Evolutionary conservation across 306 rosid species (phyloP), one percentile per base, ranked within the genome.

Genomic region (Quercus gilva): DNA sequence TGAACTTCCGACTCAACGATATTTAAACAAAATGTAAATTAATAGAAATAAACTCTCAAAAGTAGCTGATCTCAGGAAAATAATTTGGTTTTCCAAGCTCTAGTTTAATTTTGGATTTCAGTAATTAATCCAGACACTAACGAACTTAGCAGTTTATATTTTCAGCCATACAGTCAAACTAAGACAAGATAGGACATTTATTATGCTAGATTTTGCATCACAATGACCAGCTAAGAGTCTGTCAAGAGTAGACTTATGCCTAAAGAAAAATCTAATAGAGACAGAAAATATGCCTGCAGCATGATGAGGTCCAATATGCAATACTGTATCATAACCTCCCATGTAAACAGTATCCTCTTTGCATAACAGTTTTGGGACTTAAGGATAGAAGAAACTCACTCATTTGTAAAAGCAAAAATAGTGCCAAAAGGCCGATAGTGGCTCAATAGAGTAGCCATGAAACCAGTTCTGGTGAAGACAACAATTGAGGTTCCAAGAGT

Each of bases 401-500:
- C 94, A 19, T 95, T 92, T 21, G 98, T 95, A 70, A 95, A 95
- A 74, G 99, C 98, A 87, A 89, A 93, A 77, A 92, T 85, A 57
- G 97, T 88, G 74, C 99, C 98, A 33, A 93, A 85, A 81, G 99
- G 99, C 68, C 99, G 94, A 77, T 87, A 95, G 75, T 95, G 99
- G 80, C 98, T 93, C 72, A 95, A 75, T 12, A 95, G 89, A 79
- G 91, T 86, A 80, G 93, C 92, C 99, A 93, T 95, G 86, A 89
- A 95, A 86, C 99, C 99, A 13, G 94, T 86, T 84, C 93, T 88
- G 28, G 99, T 95, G 82, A 95, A 95, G 67, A 93, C 99, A 55
- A 95, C 94, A 25, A 94, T 90, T 64, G 99, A 91, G 55, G 98
- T 95, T 84, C 99, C 97, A 61, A 95, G 99, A 77, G 98, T 93